Evolutionary conservation across 306 rosid species (phyloP).

Genomic region (Crataegus laevigata): DNA sequence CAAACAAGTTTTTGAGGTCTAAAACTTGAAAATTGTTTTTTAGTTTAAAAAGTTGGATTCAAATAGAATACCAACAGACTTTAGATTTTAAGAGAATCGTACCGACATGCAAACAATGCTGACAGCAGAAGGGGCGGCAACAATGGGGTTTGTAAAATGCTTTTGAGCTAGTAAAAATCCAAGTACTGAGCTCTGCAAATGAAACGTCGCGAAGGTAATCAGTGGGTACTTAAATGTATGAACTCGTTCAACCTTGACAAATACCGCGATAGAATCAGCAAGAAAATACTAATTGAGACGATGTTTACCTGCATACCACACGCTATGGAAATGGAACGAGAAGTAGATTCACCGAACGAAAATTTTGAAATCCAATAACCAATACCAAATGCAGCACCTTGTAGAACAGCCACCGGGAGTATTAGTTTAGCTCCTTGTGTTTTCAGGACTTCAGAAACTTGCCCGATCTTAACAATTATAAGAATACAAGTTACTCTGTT

Average conservation of each 20-base stretch:
- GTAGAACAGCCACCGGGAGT: slow-evolving; percentile 76
- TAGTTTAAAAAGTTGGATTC: too few species aligned
- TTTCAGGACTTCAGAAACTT: slow-evolving; percentile 76
- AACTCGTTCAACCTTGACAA: background rate
- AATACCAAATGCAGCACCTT: slow-evolving; percentile 81
- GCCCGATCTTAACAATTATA: slow-evolving; percentile 67
- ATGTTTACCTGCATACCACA: slow-evolving; percentile 90
- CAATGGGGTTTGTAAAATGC: slow-evolving; percentile 85
- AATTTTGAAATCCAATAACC: slow-evolving; percentile 82
- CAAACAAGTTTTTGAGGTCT: too few species aligned
- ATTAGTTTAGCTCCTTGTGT: slow-evolving; percentile 74
- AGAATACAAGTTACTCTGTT: slow-evolving; percentile 5
- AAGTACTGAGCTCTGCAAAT: slow-evolving; percentile 83
- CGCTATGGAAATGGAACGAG: slow-evolving; percentile 92
- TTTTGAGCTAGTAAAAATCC: slow-evolving; percentile 94
- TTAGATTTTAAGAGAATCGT: slow-evolving; percentile 8
- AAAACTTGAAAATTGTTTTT: too few species aligned
- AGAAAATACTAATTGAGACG: background rate
- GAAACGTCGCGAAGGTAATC: background rate
- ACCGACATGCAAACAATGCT: slow-evolving; percentile 98
- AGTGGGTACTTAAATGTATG: background rate
- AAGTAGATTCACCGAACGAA: slow-evolving; percentile 92
- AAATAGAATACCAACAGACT: too few species aligned
- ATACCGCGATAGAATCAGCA: too few species aligned
- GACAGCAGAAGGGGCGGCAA: slow-evolving; percentile 95